These are phyloP conservation scores for Trichoderma gamsii DNA, from an alignment of 495 filamentous ascomycete genomes.

Conservation along the genomic window DNA sequence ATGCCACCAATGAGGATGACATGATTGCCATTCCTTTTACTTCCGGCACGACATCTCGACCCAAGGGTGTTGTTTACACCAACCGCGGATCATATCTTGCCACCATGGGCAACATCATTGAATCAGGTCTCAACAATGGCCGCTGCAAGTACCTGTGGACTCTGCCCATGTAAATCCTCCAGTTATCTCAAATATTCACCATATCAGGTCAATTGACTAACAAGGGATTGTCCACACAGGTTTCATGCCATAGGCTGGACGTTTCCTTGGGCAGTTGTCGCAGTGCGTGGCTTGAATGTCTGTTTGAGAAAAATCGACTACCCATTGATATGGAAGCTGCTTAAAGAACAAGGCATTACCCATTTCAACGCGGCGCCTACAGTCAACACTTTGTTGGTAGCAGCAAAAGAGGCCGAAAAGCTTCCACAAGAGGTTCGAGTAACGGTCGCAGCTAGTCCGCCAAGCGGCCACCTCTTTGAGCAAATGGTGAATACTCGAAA, in stretches of 20 bases:
- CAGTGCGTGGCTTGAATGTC: slow-evolving; percentile 88
- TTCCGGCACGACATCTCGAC: slow-evolving; percentile 82
- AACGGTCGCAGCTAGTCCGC: slow-evolving; percentile 88
- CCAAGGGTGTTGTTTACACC: slow-evolving; percentile 92
- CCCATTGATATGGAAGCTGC: slow-evolving; percentile 76
- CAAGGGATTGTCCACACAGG: slow-evolving; percentile 19
- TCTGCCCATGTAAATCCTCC: slow-evolving; percentile 60
- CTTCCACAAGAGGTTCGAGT: slow-evolving; percentile 72
- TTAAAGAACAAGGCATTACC: slow-evolving; percentile 78
- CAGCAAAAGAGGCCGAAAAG: slow-evolving; percentile 58
- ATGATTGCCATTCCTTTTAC: slow-evolving; percentile 80
- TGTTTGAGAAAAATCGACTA: slow-evolving; percentile 95
- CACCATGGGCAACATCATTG: slow-evolving; percentile 76
- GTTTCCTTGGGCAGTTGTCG: slow-evolving; percentile 83
- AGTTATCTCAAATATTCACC: background rate
- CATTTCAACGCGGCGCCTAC: slow-evolving; percentile 97
- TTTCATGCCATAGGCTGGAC: slow-evolving; percentile 95
- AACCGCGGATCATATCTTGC: slow-evolving; percentile 84
- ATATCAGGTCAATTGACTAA: slow-evolving; percentile 18
- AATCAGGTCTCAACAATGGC: slow-evolving; percentile 65
- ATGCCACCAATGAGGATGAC: slow-evolving; percentile 67
- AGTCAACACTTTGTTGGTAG: slow-evolving; percentile 89
- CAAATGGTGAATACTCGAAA: slow-evolving; percentile 59
- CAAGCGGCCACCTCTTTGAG: slow-evolving; percentile 82
- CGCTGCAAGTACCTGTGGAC: slow-evolving; percentile 86